phyloP scores from a whole-genome alignment of 225 moss, liverwort and hornwort species.

The Pleurozium schreberi region DNA sequence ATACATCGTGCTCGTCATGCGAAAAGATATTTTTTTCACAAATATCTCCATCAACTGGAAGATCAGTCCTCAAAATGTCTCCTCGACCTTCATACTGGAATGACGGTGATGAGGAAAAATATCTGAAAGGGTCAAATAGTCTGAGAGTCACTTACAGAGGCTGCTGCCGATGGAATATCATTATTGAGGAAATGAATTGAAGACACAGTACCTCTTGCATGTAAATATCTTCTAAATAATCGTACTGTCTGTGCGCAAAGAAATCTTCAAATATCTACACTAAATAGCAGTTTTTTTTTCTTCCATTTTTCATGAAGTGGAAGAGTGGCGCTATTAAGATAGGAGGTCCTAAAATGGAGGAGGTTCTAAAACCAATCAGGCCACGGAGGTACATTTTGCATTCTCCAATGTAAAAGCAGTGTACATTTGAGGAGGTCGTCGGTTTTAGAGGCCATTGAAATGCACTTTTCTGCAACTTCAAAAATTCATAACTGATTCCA shows the following conservation, averaged over 20 bases:
- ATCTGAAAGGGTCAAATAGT: not conserved
- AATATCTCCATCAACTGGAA: not conserved
- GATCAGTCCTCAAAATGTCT: not conserved
- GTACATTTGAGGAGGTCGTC: too few species aligned
- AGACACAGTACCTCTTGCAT: not conserved
- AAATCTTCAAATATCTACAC: not conserved
- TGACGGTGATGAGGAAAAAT: not conserved
- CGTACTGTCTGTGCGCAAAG: not conserved
- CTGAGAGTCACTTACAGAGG: not conserved
- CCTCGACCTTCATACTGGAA: not conserved
- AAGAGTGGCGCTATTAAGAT: too few species aligned
- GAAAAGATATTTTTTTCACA: not conserved
- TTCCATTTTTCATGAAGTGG: too few species aligned
- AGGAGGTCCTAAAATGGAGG: too few species aligned
- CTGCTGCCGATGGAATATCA: not conserved
- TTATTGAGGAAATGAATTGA: not conserved
- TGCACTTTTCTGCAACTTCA: too few species aligned
- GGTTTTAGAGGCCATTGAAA: too few species aligned
- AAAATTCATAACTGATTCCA: too few species aligned
- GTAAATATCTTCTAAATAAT: not conserved
- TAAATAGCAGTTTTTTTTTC: too few species aligned
- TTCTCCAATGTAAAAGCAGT: too few species aligned
- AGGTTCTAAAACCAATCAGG: too few species aligned
- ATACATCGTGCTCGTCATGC: not conserved
- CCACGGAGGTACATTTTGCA: too few species aligned